Conservation (phyloP, 2,329 filamentous ascomycete genomes). For the Verticillium dahliae region DNA sequence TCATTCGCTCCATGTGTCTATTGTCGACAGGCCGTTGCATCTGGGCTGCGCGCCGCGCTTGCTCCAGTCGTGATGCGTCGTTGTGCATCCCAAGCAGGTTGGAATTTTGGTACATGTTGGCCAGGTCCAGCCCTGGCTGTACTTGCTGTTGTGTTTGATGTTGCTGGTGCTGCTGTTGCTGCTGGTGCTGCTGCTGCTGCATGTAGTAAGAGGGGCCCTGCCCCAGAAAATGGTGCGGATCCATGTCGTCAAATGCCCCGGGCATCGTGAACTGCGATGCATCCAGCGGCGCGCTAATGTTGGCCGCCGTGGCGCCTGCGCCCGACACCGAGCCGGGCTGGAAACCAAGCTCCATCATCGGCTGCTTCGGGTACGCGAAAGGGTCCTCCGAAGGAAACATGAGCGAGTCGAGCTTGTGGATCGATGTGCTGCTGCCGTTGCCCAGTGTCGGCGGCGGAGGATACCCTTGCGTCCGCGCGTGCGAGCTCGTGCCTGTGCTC, state of each 20-base stretch:
- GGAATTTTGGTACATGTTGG: conserved; percentile 11
- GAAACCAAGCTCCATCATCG: conserved; percentile 55
- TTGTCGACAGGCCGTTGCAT: conserved; percentile 10
- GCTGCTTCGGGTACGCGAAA: conserved; percentile 73
- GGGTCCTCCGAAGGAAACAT: conserved; percentile 78
- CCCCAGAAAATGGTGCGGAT: conserved; percentile 62
- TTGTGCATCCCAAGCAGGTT: conserved; percentile 6
- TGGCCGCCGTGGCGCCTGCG: conserved; percentile 20
- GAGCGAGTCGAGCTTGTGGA: conserved; percentile 68
- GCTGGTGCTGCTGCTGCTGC: conserved; percentile 33
- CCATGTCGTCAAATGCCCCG: conserved; percentile 56
- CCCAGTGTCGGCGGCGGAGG: conserved; percentile 18
- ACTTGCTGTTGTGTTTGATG: conserved; percentile 12
- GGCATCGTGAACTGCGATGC: conserved; percentile 43
- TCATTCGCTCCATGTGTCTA: conserved; percentile 11
- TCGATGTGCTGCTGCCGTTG: conserved; percentile 28
- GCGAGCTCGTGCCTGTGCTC: conserved; percentile 32
- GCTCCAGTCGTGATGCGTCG: conserved; percentile 10
- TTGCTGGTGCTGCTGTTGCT: conserved; percentile 21
- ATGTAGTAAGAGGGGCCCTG: conserved; percentile 67
- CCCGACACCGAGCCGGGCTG: conserved; percentile 11
- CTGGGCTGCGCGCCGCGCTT: conserved; percentile 8
- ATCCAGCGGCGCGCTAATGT: conserved; percentile 26
- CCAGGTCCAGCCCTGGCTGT: conserved; percentile 8
- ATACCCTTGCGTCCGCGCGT: conserved; percentile 17